Evolutionary conservation across 2,329 filamentous ascomycete species (phyloP).

Genomic region (Calonectria henricotiae): DNA sequence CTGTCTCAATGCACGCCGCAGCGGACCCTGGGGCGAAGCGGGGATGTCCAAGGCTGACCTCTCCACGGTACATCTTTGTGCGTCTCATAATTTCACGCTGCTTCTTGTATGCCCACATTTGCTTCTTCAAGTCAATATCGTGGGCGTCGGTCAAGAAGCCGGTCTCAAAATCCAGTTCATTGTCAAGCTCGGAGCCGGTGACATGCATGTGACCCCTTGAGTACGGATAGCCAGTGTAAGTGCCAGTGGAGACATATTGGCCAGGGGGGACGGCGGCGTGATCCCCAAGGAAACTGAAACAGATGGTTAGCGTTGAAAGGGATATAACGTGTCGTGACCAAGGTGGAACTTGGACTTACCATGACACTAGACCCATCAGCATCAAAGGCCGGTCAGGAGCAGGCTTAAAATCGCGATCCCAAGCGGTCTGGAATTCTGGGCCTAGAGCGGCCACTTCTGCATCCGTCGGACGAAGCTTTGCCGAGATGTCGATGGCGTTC

Average conservation of each 20-base stretch:
- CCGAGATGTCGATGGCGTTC: constrained; percentile 71
- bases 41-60: constrained; percentile 63
- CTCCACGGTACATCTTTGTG: constrained; percentile 69
- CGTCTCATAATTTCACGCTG: constrained; percentile 75
- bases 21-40: constrained; percentile 61
- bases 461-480: constrained; percentile 71
- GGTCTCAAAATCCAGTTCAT: constrained; percentile 70
- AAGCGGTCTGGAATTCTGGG: constrained; percentile 68
- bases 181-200: constrained; percentile 60
- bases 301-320: background rate
- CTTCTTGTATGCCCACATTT: constrained; percentile 78
- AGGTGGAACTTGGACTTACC: constrained; percentile 36
- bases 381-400: constrained; percentile 65
- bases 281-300: constrained; percentile 61
- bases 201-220: constrained; percentile 77
- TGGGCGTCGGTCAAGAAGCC: constrained; percentile 71
- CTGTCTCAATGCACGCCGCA: constrained; percentile 64
- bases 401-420: constrained; percentile 70
- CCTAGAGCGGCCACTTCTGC: constrained; percentile 69
- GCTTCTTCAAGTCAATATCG: constrained; percentile 75
- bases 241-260: constrained; percentile 70
- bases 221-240: constrained; percentile 64
- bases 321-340: background rate
- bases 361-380: constrained; percentile 58
- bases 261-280: constrained; percentile 56